Evolutionary conservation across 495 filamentous ascomycete species (phyloP).

Genomic region (Letharia columbiana): DNA sequence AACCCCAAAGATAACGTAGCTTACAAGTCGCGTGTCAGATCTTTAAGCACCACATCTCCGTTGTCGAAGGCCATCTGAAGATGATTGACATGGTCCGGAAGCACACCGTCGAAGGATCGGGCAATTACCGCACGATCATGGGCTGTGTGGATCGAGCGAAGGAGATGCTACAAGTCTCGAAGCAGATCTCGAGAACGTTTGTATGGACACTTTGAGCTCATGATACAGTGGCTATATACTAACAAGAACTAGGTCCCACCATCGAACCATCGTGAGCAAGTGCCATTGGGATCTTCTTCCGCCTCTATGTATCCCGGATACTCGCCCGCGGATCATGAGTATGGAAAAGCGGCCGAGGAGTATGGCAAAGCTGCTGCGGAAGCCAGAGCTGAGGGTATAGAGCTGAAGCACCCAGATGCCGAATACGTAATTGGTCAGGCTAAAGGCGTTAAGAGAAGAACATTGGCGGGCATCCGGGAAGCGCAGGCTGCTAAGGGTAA

Average conservation of each 20-base stretch:
- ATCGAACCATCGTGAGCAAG: slow-evolving; percentile 22
- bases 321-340: slow-evolving; percentile 26
- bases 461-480: slow-evolving; percentile 10
- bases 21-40: slow-evolving; percentile 19
- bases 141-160: slow-evolving; percentile 25
- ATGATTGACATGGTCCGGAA: slow-evolving; percentile 33
- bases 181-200: slow-evolving; percentile 22
- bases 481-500: slow-evolving; percentile 9
- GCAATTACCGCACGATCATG: slow-evolving; percentile 23
- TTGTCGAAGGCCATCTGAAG: slow-evolving; percentile 30
- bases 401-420: slow-evolving; percentile 20
- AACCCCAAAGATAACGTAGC: background rate
- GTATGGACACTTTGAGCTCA: slow-evolving; percentile 15
- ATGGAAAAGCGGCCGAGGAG: slow-evolving; percentile 27
- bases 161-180: slow-evolving; percentile 26
- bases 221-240: slow-evolving; percentile 2
- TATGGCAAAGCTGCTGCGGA: slow-evolving; percentile 21
- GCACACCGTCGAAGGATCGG: slow-evolving; percentile 25
- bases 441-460: slow-evolving; percentile 20
- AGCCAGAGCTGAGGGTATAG: slow-evolving; percentile 22
- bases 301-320: slow-evolving; percentile 30
- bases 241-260: slow-evolving; percentile 21
- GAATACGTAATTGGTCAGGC: slow-evolving; percentile 27
- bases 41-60: slow-evolving; percentile 29
- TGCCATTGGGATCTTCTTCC: slow-evolving; percentile 29